Conservation (phyloP, 306 rosid species). For the Casuarina equisetifolia region DNA sequence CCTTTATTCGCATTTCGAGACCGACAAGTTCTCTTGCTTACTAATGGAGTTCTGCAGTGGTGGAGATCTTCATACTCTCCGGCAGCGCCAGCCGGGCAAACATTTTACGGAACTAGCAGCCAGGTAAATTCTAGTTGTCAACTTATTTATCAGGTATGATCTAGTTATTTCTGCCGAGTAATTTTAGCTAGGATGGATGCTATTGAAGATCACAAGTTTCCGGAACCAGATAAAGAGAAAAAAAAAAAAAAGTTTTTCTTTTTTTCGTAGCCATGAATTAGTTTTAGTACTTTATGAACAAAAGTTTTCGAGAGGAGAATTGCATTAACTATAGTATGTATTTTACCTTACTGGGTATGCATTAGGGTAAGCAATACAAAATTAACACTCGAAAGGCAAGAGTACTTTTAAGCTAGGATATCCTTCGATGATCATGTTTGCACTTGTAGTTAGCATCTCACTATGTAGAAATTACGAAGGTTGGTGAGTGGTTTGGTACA, state of each 20-base stretch:
- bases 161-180: too few relatives aligned
- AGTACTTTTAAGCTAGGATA: not conserved
- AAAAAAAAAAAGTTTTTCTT: not conserved
- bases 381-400: not conserved
- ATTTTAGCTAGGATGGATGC: not conserved
- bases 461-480: not conserved
- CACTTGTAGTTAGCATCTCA: not conserved
- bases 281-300: not conserved
- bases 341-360: not conserved
- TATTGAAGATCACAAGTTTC: not conserved
- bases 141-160: too few relatives aligned
- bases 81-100: conserved; percentile 58
- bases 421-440: not conserved
- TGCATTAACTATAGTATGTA: not conserved
- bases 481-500: not conserved
- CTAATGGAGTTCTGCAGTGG: conserved; percentile 67
- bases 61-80: conserved; percentile 60
- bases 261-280: not conserved
- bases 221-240: not conserved
- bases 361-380: not conserved
- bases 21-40: conserved; percentile 61
- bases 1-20: conserved; percentile 61
- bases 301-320: not conserved
- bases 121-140: conserved; percentile 29
- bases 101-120: conserved; percentile 55